Base-by-base conservation (phyloP, 495 filamentous ascomycete genomes). In the Neurospora sp. region DNA sequence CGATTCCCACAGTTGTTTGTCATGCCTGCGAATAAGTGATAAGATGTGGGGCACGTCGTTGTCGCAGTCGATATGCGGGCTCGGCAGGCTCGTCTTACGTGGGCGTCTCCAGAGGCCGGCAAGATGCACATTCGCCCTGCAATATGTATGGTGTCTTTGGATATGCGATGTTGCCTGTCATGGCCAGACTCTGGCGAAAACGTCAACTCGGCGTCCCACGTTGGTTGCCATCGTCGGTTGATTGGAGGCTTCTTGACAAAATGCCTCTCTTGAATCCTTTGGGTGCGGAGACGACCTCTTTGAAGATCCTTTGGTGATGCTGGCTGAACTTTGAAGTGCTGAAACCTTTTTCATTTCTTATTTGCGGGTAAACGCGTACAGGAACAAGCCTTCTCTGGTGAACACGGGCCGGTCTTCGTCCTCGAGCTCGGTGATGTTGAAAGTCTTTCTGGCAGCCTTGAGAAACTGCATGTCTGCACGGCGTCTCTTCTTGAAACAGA, bases 401-500 rank as follows among this genome's bases (percentile, higher is more conserved):
- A 91, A 93, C 9, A 83, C 81, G 7, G 83, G 80, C n/a, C 86
- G 81, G 72, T 90, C 87, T n/a, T 89, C 86, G 75, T 92, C 89
- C 70, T 83, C 81, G 40, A 93, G 82, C 75, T 93, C 90, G 44
- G 86, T 85, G 39, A 94, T 85, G 7, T 83, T 73, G 75, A 93
- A 93, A 54, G 82, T 77, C 80, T 91, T 93, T 77, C 83, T 88
- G 12, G 90, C 89, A 74, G 84, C 84, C 82, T 90, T 92, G 78
- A 93, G 86, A 76, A 93, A 93, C 72, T 90, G 88, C 80, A 90
- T 83, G 77, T 94, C 92, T 70, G 91, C 92, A 74, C 90, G 86
- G 76, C 96, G 88, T 75, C 96, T 87, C 82, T 91, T 94, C 84
- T 97, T 98, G 84, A 93, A 97, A 83, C 95, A 98, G 84, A 99